These are phyloP conservation scores for Massarina eburnea DNA, from an alignment of 2,329 filamentous ascomycete genomes.

Conservation along the genomic window DNA sequence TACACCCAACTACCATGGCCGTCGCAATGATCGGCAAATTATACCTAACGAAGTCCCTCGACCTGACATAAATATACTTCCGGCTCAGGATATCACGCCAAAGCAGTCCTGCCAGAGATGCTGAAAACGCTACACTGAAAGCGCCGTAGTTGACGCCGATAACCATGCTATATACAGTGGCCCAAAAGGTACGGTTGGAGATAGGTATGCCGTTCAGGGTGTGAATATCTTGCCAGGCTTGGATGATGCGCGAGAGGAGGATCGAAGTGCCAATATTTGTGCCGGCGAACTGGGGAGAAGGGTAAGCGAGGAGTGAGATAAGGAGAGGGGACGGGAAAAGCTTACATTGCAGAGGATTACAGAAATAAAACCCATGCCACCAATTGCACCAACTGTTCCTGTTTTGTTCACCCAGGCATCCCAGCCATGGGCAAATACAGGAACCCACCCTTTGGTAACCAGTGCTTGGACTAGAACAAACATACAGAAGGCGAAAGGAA, in stretches of 20 bases:
- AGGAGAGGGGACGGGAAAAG: neutral
- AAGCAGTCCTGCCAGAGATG: constrained; percentile 69
- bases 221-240: constrained; percentile 67
- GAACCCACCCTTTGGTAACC: constrained; percentile 74
- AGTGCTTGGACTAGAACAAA: constrained; percentile 73
- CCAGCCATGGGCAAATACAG: constrained; percentile 73
- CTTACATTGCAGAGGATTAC: constrained; percentile 72
- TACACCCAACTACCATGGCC: constrained; percentile 65
- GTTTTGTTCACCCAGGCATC: constrained; percentile 71
- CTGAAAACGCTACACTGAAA: constrained; percentile 72
- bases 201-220: constrained; percentile 51
- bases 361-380: constrained; percentile 72
- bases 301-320: neutral
- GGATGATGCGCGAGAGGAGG: constrained; percentile 69
- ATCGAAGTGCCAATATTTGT: constrained; percentile 79
- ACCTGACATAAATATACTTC: constrained; percentile 67
- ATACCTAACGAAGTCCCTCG: constrained; percentile 66
- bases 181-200: constrained; percentile 69
- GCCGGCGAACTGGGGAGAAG: constrained; percentile 63
- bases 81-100: constrained; percentile 71
- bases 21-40: constrained; percentile 73
- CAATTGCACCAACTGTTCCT: constrained; percentile 67
- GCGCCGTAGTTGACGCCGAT: constrained; percentile 75
- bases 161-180: constrained; percentile 72
- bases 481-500: constrained; percentile 74